Conservation (phyloP, 2,329 filamentous ascomycete genomes). For the Bipolaris sorokiniana region DNA sequence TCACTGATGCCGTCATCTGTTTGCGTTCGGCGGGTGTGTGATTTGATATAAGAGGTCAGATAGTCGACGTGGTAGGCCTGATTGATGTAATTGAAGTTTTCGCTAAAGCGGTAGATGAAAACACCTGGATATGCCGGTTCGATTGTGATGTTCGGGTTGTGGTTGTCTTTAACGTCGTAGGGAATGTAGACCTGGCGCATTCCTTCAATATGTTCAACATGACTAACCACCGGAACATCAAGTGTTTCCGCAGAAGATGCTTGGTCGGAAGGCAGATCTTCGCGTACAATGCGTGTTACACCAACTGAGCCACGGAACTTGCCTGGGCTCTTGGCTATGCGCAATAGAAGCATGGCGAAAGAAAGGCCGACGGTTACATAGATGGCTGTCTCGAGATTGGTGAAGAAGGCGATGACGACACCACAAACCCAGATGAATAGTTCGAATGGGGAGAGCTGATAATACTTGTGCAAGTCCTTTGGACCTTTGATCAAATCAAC, state of each 20-base stretch:
- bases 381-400: conserved; percentile 84
- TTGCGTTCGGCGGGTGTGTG: conserved; percentile 38
- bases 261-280: conserved; percentile 59
- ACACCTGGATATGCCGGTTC: conserved; percentile 78
- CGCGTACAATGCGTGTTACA: conserved; percentile 25
- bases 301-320: conserved; percentile 29
- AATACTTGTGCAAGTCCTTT: conserved; percentile 89
- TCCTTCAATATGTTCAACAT: not conserved
- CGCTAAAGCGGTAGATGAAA: conserved; percentile 92
- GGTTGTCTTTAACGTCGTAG: conserved; percentile 62
- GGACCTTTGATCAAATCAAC: conserved; percentile 87
- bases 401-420: conserved; percentile 84
- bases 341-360: conserved; percentile 76
- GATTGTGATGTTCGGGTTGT: conserved; percentile 58
- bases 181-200: conserved; percentile 30
- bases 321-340: conserved; percentile 50
- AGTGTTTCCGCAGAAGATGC: conserved; percentile 45
- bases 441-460: conserved; percentile 86
- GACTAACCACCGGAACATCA: not conserved
- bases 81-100: conserved; percentile 94
- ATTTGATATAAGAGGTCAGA: conserved; percentile 70
- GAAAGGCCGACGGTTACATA: conserved; percentile 82
- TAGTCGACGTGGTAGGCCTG: conserved; percentile 83
- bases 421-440: conserved; percentile 89
- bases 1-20: conserved; percentile 27